Evolutionary conservation across 2,329 filamentous ascomycete genomes (phyloP).

Genomic region (Penicillium griseofulvum): DNA sequence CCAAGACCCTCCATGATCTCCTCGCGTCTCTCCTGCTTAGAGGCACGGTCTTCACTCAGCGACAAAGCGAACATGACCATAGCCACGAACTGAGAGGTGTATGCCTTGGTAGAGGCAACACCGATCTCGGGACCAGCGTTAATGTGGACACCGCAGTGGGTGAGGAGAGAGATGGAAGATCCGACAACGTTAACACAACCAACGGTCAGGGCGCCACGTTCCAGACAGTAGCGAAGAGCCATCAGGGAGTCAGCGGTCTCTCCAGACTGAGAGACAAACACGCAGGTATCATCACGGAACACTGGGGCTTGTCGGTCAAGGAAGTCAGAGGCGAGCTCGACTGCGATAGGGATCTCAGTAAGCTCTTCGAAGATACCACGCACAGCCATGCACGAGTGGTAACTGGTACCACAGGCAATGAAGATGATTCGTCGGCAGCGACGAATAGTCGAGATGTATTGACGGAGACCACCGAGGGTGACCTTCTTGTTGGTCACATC

Average conservation of each 20-base stretch:
- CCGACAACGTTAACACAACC: slow-evolving; percentile 98
- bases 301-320: slow-evolving; percentile 93
- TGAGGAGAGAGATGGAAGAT: slow-evolving; percentile 96
- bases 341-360: slow-evolving; percentile 94
- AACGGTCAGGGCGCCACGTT: slow-evolving; percentile 94
- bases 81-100: slow-evolving; percentile 98
- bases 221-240: slow-evolving; percentile 95
- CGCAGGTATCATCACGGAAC: slow-evolving; percentile 98
- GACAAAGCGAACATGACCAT: slow-evolving; percentile 99
- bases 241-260: slow-evolving; percentile 97
- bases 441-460: slow-evolving; percentile 95
- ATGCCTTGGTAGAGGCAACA: slow-evolving; percentile 98
- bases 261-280: slow-evolving; percentile 98
- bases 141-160: slow-evolving; percentile 99
- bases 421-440: slow-evolving; percentile 97
- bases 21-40: slow-evolving; percentile 84
- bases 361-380: slow-evolving; percentile 97
- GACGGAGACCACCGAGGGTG: slow-evolving; percentile 89
- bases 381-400: slow-evolving; percentile 99
- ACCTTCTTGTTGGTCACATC: slow-evolving; percentile 92
- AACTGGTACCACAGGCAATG: slow-evolving; percentile 97
- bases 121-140: slow-evolving; percentile 98
- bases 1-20: slow-evolving; percentile 94
- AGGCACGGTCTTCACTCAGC: slow-evolving; percentile 91
- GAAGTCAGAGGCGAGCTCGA: slow-evolving; percentile 97